These are phyloP conservation scores for Euphorbia pulcherrima DNA, from an alignment of 345 rosid species.

Conservation along the genomic window DNA sequence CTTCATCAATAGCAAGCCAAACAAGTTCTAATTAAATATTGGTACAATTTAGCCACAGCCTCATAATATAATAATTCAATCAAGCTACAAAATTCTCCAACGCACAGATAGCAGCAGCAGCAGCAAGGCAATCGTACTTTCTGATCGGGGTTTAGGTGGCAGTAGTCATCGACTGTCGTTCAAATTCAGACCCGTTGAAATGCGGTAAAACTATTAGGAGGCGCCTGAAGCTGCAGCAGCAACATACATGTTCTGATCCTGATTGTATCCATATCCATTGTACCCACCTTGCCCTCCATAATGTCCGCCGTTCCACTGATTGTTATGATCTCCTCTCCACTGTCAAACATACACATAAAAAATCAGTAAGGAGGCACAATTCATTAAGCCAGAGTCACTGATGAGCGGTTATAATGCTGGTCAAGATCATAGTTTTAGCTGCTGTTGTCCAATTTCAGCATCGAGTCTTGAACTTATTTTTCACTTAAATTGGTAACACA, in stretches of 20 bases:
- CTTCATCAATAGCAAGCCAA: conserved; percentile 17
- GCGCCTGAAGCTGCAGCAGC: conserved; percentile 68
- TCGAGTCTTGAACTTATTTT: not conserved
- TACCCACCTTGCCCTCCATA: conserved; percentile 56
- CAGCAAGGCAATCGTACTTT: conserved; percentile 26
- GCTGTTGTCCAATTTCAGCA: not conserved
- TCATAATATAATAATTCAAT: conserved; percentile 23
- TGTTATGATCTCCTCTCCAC: conserved; percentile 70
- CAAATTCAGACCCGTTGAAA: not conserved
- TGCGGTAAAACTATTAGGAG: conserved; percentile 33
- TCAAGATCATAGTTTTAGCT: not conserved
- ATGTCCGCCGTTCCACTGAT: conserved; percentile 75
- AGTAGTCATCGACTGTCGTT: conserved; percentile 8
- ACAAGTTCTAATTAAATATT: conserved; percentile 5
- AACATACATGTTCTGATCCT: conserved; percentile 48
- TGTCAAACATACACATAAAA: conserved; percentile 25
- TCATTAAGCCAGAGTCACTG: not conserved
- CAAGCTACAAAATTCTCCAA: conserved; percentile 42
- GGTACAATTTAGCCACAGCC: conserved; percentile 29
- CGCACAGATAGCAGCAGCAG: conserved; percentile 27
- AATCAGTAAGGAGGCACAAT: not conserved
- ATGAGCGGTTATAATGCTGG: not conserved
- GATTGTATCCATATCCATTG: conserved; percentile 56
- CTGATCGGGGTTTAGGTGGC: conserved; percentile 16
- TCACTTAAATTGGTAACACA: too few species aligned